A percentile compares a stretch with the other conserved stretches of the same genome.
phyloP scores from a whole-genome alignment of 371 early-diverging fungal genomes.

The Phascolomyces articulosus region DNA sequence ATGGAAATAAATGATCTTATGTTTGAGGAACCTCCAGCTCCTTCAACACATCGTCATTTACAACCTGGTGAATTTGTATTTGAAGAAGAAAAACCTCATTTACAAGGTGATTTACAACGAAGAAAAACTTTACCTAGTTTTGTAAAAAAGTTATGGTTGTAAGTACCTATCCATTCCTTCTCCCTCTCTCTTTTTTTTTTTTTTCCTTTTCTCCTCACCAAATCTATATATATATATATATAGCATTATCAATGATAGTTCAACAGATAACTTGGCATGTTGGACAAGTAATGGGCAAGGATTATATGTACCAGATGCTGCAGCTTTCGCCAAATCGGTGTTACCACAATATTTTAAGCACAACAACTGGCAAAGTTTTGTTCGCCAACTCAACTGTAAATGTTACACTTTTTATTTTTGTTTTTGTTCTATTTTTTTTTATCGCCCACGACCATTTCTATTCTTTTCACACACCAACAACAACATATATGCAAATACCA shows the following conservation, averaged over 20 bases:
- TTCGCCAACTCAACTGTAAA: constrained; percentile 85
- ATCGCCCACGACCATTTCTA: too few relatives aligned
- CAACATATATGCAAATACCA: too few relatives aligned
- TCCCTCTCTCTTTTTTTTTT: not conserved
- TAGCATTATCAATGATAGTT: constrained; percentile 73
- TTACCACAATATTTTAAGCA: constrained; percentile 91
- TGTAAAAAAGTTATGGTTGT: constrained; percentile 71
- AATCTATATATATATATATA: too few relatives aligned
- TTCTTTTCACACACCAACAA: too few relatives aligned
- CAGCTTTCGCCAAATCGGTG: constrained; percentile 83
- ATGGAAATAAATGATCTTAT: not conserved
- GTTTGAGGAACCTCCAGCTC: not conserved
- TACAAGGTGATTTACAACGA: not conserved
- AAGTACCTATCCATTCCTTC: constrained; percentile 15
- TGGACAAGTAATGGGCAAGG: constrained; percentile 79
- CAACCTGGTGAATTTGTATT: not conserved
- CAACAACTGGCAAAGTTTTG: constrained; percentile 92
- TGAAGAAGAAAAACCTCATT: not conserved
- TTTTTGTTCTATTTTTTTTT: too few relatives aligned
- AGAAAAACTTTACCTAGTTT: constrained; percentile 58
- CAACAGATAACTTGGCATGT: constrained; percentile 64
- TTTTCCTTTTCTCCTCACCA: not conserved
- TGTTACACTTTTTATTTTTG: too few relatives aligned
- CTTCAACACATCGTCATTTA: not conserved
- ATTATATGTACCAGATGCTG: constrained; percentile 67